A percentile compares a stretch with the other conserved stretches of the same genome.
These are phyloP conservation scores for Salix arbutifolia DNA, from an alignment of 345 rosid genomes.

Conservation along the genomic window DNA sequence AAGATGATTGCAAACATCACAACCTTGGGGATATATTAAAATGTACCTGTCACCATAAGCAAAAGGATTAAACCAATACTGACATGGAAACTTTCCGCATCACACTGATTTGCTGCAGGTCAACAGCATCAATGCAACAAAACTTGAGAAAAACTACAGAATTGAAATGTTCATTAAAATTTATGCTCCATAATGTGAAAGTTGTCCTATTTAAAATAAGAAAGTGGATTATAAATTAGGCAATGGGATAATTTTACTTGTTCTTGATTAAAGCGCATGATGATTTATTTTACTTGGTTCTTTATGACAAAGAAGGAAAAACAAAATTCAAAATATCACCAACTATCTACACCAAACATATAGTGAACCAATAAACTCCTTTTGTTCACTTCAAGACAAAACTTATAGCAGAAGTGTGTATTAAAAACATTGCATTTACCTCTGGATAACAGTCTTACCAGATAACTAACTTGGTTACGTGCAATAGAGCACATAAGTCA, in stretches of 20 bases:
- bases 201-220: neutral
- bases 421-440: neutral
- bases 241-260: neutral
- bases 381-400: neutral
- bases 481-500: neutral
- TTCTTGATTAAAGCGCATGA: neutral
- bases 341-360: neutral
- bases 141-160: neutral
- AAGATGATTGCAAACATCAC: slow-evolving; percentile 89
- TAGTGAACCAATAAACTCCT: neutral
- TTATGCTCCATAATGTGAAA: neutral
- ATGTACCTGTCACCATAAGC: slow-evolving; percentile 62
- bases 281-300: neutral
- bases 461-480: neutral
- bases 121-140: neutral
- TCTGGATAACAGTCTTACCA: neutral
- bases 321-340: neutral
- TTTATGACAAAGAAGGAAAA: neutral
- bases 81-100: neutral
- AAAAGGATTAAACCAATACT: slow-evolving; percentile 9
- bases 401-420: neutral
- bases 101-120: neutral
- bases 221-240: neutral
- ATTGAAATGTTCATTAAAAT: neutral
- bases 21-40: slow-evolving; percentile 81